These are phyloP conservation scores for Termitomyces sp. DNA, from an alignment of 768 basidiomycete species.

Conservation along the genomic window DNA sequence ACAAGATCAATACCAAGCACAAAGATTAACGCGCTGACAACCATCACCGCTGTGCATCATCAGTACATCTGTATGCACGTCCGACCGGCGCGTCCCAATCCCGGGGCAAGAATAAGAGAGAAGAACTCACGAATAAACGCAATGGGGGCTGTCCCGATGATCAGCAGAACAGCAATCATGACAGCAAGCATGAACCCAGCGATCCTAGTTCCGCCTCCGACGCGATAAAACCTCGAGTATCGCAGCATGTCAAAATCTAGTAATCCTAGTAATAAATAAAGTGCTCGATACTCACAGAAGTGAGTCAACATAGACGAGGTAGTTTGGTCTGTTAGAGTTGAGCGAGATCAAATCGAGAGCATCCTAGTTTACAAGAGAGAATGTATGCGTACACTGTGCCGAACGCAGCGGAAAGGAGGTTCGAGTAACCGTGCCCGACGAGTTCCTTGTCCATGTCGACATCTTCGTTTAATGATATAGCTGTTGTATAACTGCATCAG, in stretches of 20 bases:
- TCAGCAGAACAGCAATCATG: constrained; percentile 65
- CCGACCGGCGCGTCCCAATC: too few relatives aligned
- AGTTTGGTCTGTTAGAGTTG: constrained; percentile 75
- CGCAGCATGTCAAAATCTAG: too few relatives aligned
- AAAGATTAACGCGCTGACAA: constrained; percentile 89
- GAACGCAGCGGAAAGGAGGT: too few relatives aligned
- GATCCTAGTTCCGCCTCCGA: constrained; percentile 82
- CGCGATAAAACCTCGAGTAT: constrained; percentile 87
- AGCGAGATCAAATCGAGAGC: too few relatives aligned
- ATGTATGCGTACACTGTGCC: constrained; percentile 78
- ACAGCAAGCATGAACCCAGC: constrained; percentile 87
- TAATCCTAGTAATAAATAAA: too few relatives aligned
- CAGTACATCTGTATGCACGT: too few relatives aligned
- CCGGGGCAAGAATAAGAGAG: too few relatives aligned
- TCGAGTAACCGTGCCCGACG: constrained; percentile 77
- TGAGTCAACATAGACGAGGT: constrained; percentile 87
- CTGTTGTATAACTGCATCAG: too few relatives aligned
- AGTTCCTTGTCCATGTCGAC: constrained; percentile 91
- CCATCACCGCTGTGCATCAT: constrained; percentile 94
- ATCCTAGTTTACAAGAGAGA: too few relatives aligned
- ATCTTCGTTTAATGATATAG: constrained; percentile 86
- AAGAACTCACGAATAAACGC: constrained; percentile 89
- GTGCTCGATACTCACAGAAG: constrained; percentile 57
- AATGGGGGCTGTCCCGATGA: constrained; percentile 86
- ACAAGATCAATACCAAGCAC: constrained; percentile 92